phyloP scores from a whole-genome alignment of 2,329 filamentous ascomycete species.

The Beauveria sp. region DNA sequence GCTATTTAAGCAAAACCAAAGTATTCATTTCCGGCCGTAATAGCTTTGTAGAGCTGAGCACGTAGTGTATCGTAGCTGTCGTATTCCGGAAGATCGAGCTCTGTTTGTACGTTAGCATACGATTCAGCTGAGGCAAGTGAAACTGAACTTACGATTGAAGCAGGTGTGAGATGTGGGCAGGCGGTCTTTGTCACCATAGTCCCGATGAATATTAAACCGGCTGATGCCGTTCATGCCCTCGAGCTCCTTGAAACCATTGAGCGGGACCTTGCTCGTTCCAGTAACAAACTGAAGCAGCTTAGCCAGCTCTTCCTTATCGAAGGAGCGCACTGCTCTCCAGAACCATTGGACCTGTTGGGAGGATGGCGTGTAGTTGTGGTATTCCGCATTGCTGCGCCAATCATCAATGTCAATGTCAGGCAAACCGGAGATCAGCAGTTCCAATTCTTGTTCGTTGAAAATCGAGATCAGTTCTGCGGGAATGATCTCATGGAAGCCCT shows the following conservation, averaged over 20 bases:
- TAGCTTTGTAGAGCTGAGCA: conserved; percentile 84
- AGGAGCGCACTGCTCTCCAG: conserved; percentile 94
- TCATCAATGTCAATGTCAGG: conserved; percentile 97
- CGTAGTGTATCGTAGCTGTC: conserved; percentile 90
- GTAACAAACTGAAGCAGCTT: conserved; percentile 98
- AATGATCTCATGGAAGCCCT: conserved; percentile 97
- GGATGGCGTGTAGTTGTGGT: conserved; percentile 92
- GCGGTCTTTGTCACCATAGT: conserved; percentile 93
- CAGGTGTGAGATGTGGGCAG: conserved; percentile 96
- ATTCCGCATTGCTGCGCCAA: conserved; percentile 98
- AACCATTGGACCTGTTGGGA: conserved; percentile 99
- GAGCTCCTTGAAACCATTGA: conserved; percentile 97
- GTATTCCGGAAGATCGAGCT: conserved; percentile 97
- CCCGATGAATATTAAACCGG: conserved; percentile 97
- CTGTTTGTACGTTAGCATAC: conserved; percentile 41
- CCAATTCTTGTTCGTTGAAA: conserved; percentile 97
- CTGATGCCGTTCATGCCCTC: conserved; percentile 99
- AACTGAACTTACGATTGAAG: conserved; percentile 84
- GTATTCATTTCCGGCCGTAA: conserved; percentile 95
- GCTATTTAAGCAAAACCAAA: conserved; percentile 71
- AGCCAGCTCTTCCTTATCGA: conserved; percentile 97
- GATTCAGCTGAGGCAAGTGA: not conserved
- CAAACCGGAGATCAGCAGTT: conserved; percentile 90
- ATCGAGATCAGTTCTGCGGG: conserved; percentile 90
- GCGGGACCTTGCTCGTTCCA: conserved; percentile 93